Base-by-base conservation (phyloP, 495 filamentous ascomycete genomes). In the Melanomma pulvis-pyrius region DNA sequence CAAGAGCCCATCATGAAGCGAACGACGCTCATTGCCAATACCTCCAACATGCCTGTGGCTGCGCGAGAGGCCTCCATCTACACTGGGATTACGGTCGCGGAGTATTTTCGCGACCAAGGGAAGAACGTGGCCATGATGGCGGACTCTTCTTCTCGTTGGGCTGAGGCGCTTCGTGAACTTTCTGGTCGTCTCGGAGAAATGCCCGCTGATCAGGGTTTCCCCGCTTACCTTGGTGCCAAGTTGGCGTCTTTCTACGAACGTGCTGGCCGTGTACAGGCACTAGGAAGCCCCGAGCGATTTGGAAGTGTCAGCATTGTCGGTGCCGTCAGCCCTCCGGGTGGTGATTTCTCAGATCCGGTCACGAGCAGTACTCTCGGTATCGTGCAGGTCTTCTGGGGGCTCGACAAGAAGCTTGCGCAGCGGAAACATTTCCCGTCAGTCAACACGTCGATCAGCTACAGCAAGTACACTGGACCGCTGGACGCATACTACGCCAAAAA, bases 1-100 rank as follows among this genome's bases (percentile, higher is more conserved):
- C 88, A 92, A 81, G 96, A 98, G 76, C 92, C 94, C 62, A 98
- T 99, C 83, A 99, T 99, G 94, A 99, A 98, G 86, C 96, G 94
- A 73, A 98, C 94, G 56, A 93, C 92, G 46, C 84, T 99, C 57
- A 97, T 99, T 76, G 94, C 94, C 74, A 99, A 99, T 78, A 99
- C 94, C 28, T 99, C 94, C 63, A 99, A 99, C 82, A 99, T 99
- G 94, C 94, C 94, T 67, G 94, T 99, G 74, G 94, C 94, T 61
- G 94, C 94, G 55, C 92, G 94, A 80, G 94, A 99, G 78, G 94
- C 94, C 63, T 99, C 94, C 49, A 99, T 99, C 75, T 99, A 98
- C 80, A 99, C 94, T 34, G 94, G 96, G 76, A 98, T 98, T 70
- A 98, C 94, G 1, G 89, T 98, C 8, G 92, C 96, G 47, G 93